Conservation (phyloP, 192 early-diverging fungal species). For the Mortierella hygrophila region DNA sequence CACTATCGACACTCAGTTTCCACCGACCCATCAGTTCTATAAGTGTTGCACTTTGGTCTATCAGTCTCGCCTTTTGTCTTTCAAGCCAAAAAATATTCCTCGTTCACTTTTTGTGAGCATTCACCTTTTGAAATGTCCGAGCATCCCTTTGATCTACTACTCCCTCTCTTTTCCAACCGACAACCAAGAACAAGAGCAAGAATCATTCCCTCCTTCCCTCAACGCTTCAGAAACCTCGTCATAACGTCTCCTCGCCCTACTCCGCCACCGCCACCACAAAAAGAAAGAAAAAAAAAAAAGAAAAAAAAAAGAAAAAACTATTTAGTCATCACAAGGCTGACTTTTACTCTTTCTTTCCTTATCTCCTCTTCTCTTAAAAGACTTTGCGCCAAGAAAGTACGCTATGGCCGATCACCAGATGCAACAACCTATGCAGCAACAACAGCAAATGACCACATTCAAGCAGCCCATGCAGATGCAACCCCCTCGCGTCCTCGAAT, state of each 20-base stretch:
- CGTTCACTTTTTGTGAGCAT: neutral
- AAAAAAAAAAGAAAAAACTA: neutral
- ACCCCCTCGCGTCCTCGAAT: conserved; percentile 58
- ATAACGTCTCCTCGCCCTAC: neutral
- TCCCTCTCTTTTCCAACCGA: neutral
- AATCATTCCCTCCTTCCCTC: neutral
- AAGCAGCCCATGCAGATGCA: conserved; percentile 31
- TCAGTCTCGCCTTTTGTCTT: too few relatives aligned
- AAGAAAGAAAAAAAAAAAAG: neutral
- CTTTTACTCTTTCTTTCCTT: neutral
- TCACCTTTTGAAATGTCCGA: neutral
- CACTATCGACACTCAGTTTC: too few relatives aligned
- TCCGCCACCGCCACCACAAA: neutral
- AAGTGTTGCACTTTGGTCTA: neutral
- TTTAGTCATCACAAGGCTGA: neutral
- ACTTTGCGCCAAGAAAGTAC: conserved; percentile 54
- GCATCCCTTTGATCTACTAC: neutral
- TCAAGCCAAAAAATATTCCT: neutral
- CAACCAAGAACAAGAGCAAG: neutral
- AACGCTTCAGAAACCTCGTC: neutral
- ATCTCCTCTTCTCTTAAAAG: conserved; percentile 16
- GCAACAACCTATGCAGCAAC: conserved; percentile 14
- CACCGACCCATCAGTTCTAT: neutral
- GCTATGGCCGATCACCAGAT: conserved; percentile 48
- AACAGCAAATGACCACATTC: conserved; percentile 30